These are phyloP conservation scores for Epicoccum nigrum DNA, from an alignment of 2,329 filamentous ascomycete species.

Conservation along the genomic window DNA sequence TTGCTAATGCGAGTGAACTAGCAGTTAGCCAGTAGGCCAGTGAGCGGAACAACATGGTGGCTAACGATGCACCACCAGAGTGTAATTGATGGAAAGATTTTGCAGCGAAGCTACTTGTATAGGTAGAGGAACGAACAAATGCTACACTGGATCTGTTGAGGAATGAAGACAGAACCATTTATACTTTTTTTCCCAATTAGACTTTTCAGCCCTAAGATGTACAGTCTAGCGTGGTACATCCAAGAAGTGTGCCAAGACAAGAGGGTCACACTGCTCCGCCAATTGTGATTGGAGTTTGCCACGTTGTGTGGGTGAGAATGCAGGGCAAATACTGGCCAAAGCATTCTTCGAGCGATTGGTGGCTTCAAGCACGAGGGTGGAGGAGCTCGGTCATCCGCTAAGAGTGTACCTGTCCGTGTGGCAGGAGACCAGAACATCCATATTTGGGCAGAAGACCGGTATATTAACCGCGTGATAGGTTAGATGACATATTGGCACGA, in stretches of 20 bases:
- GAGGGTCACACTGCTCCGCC: conserved; percentile 1
- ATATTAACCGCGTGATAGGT: conserved; percentile 9
- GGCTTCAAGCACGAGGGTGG: conserved; percentile 19
- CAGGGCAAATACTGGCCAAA: neutral
- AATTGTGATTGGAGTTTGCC: conserved; percentile 5
- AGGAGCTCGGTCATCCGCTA: conserved; percentile 1
- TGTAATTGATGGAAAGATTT: neutral
- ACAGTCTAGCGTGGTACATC: neutral
- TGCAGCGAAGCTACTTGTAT: neutral
- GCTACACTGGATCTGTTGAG: conserved; percentile 5
- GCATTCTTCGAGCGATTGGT: conserved; percentile 9
- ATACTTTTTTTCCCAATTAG: conserved; percentile 2
- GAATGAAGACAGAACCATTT: conserved; percentile 18
- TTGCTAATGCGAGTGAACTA: conserved; percentile 34
- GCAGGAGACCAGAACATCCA: neutral
- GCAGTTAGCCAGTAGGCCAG: conserved; percentile 34
- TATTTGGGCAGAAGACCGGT: neutral
- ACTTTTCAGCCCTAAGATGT: neutral
- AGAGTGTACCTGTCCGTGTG: neutral
- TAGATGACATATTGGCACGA: conserved; percentile 19
- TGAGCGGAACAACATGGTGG: conserved; percentile 35
- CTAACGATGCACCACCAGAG: neutral
- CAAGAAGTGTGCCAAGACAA: conserved; percentile 4
- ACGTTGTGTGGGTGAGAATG: neutral
- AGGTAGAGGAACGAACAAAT: too few species aligned